Percentiles rank a stretch among this genome's conserved stretches.
Evolutionary conservation across 2,329 filamentous ascomycete genomes (phyloP).

Genomic region (Diaporthe vexans): DNA sequence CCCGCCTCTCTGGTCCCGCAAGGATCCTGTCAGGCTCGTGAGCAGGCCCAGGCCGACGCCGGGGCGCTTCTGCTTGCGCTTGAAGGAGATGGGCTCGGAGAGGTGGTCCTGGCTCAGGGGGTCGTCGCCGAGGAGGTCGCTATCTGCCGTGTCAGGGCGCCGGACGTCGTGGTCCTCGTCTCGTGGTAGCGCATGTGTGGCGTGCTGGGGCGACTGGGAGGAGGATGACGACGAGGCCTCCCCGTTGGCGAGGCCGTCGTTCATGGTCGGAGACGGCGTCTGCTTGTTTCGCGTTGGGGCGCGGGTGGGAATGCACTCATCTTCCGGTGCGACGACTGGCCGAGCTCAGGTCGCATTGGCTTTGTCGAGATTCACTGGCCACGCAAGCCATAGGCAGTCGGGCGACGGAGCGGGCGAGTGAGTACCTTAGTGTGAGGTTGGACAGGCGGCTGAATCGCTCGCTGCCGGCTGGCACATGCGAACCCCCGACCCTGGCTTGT

Average conservation of each 20-base stretch:
- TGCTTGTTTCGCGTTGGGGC: constrained; percentile 30
- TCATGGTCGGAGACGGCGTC: constrained; percentile 42
- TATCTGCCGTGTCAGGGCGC: constrained; percentile 50
- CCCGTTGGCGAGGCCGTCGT: constrained; percentile 39
- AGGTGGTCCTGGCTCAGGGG: constrained; percentile 65
- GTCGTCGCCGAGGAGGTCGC: constrained; percentile 66
- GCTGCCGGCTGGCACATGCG: constrained; percentile 7
- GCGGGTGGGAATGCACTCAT: constrained; percentile 36
- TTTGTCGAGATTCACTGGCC: background rate
- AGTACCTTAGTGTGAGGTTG: background rate
- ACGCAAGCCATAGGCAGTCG: background rate
- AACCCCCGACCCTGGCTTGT: constrained; percentile 3
- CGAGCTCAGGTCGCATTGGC: constrained; percentile 28
- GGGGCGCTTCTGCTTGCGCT: constrained; percentile 73
- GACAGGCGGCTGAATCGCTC: constrained; percentile 12
- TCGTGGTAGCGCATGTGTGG: constrained; percentile 48
- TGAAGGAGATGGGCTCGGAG: constrained; percentile 75
- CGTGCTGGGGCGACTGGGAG: constrained; percentile 47
- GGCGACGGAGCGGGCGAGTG: background rate
- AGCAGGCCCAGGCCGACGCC: constrained; percentile 60
- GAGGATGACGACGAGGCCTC: constrained; percentile 51
- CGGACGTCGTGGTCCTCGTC: constrained; percentile 64
- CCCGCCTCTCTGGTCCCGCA: constrained; percentile 29
- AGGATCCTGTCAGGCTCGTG: constrained; percentile 59
- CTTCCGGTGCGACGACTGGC: constrained; percentile 33